A percentile compares a stretch with the other conserved stretches of the same genome.
Evolutionary conservation across 23 red algal genomes (phyloP).

Genomic region (Cyanidium caldarium): DNA sequence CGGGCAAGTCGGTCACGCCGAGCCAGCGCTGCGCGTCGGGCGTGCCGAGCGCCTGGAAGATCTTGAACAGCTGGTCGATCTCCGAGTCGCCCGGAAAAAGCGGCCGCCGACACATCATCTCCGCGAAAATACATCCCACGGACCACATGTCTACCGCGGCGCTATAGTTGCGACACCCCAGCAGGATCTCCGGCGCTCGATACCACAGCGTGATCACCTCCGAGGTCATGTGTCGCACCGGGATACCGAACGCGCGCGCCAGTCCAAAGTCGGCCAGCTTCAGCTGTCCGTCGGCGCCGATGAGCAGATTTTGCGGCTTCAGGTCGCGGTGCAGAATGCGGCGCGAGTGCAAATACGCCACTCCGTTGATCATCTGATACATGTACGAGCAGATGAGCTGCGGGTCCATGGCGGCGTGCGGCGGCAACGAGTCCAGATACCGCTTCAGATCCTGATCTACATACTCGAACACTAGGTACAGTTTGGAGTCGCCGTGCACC

Average conservation of each 20-base stretch:
- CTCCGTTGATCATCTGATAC: constrained; percentile 95
- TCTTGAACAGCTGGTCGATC: constrained; percentile 99
- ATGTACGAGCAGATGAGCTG: constrained; percentile 70
- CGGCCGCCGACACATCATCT: constrained; percentile 67
- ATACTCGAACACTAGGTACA: constrained; percentile 96
- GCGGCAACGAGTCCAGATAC: constrained; percentile 74
- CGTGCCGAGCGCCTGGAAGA: constrained; percentile 85
- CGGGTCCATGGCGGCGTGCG: constrained; percentile 21
- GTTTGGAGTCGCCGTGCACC: constrained; percentile 72
- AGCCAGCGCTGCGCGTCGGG: constrained; percentile 69
- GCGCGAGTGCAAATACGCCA: constrained; percentile 68
- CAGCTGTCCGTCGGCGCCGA: constrained; percentile 53
- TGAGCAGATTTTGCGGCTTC: constrained; percentile 94
- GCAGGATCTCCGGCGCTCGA: constrained; percentile 89
- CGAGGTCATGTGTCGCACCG: constrained; percentile 90
- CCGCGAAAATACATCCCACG: constrained; percentile 97
- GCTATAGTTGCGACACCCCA: constrained; percentile 74
- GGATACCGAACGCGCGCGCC: constrained; percentile 96
- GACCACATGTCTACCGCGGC: constrained; percentile 98
- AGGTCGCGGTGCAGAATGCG: constrained; percentile 93
- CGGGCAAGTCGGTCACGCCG: constrained; percentile 56
- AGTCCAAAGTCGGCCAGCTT: constrained; percentile 99
- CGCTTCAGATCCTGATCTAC: constrained; percentile 98
- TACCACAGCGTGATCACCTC: constrained; percentile 99
- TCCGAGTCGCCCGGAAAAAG: constrained; percentile 96